Conservation (phyloP, 164 flowering plant species). For the Berberis vulgaris region DNA sequence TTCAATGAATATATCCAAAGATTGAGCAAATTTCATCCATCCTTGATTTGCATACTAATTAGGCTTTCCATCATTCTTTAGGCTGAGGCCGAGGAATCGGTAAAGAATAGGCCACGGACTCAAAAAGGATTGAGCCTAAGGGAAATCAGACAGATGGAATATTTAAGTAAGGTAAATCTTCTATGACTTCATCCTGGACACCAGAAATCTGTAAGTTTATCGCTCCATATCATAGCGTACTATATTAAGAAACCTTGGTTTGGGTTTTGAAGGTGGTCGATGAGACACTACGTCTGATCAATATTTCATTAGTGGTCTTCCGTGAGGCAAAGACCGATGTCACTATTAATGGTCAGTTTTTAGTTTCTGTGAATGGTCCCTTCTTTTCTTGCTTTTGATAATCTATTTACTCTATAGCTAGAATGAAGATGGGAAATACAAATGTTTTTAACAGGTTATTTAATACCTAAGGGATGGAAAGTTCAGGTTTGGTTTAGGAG, state of each 20-base stretch:
- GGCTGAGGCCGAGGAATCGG: conserved; percentile 72
- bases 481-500: conserved; percentile 71
- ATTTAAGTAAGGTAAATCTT: conserved; percentile 58
- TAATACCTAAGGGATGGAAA: conserved; percentile 80
- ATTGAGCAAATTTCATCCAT: too few relatives aligned
- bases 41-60: neutral
- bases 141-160: conserved; percentile 68
- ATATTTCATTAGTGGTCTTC: conserved; percentile 56
- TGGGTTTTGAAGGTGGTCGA: conserved; percentile 62
- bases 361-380: neutral
- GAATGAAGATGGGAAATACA: neutral
- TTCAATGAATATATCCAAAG: too few relatives aligned
- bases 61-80: conserved; percentile 10
- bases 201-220: too few relatives aligned
- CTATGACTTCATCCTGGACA: too few relatives aligned
- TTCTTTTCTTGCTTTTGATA: neutral
- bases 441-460: conserved; percentile 43
- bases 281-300: conserved; percentile 64
- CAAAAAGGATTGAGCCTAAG: conserved; percentile 58
- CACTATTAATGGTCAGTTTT: conserved; percentile 34
- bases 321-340: conserved; percentile 59
- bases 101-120: conserved; percentile 41
- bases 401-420: neutral
- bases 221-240: too few relatives aligned
- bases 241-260: too few relatives aligned